Percentiles rank a stretch among this genome's conserved stretches.
phyloP scores from a whole-genome alignment of 805 yeast genomes.

The Ogataea glucozyma region DNA sequence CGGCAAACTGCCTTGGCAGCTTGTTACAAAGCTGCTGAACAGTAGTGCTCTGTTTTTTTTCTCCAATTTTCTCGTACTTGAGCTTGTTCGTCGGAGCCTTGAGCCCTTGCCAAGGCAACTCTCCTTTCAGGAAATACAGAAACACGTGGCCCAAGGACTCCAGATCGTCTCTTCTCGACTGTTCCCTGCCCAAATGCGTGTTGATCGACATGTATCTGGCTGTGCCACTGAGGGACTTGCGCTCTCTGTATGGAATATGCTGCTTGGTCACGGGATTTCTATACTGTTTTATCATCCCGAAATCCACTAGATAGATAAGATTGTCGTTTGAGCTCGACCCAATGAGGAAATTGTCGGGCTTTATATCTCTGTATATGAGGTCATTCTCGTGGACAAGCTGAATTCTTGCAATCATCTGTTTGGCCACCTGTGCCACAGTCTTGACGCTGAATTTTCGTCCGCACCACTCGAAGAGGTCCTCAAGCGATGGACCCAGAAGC shows the following conservation, averaged over 20 bases:
- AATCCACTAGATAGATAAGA: constrained; percentile 72
- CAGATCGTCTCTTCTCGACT: constrained; percentile 78
- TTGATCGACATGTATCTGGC: constrained; percentile 87
- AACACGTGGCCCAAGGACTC: constrained; percentile 83
- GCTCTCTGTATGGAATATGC: constrained; percentile 81
- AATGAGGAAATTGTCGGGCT: constrained; percentile 79
- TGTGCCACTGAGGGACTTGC: constrained; percentile 79
- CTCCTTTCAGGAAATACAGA: constrained; percentile 75
- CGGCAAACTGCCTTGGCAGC: constrained; percentile 72
- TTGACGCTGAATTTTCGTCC: constrained; percentile 70
- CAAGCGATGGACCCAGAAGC: constrained; percentile 79
- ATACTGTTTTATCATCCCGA: constrained; percentile 86
- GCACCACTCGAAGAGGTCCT: constrained; percentile 87
- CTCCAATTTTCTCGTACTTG: constrained; percentile 82
- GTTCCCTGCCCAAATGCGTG: constrained; percentile 86
- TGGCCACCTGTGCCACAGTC: constrained; percentile 73
- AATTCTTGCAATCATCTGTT: constrained; percentile 73
- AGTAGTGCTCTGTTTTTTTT: constrained; percentile 70
- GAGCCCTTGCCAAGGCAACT: constrained; percentile 88
- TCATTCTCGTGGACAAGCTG: constrained; percentile 76
- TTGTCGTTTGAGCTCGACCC: constrained; percentile 59
- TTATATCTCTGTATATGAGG: constrained; percentile 76
- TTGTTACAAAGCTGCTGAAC: constrained; percentile 62
- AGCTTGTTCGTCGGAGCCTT: constrained; percentile 84
- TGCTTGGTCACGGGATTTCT: constrained; percentile 77